Evolutionary conservation across 805 yeast species (phyloP).

Genomic region (Metschnikowia vanudenii): DNA sequence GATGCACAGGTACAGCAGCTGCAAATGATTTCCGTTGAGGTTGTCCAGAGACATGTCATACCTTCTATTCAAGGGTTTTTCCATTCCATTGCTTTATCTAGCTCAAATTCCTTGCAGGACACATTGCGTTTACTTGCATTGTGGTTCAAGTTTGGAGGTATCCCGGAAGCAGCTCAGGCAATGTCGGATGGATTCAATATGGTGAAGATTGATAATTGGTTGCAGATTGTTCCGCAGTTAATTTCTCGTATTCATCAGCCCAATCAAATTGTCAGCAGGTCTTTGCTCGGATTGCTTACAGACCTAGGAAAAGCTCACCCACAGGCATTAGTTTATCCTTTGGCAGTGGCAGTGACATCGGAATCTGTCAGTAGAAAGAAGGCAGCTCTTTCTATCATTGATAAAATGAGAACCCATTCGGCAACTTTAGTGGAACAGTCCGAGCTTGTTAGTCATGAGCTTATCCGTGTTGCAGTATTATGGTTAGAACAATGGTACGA

Average conservation of each 20-base stretch:
- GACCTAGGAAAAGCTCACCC: constrained; percentile 95
- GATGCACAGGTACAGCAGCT: constrained; percentile 16
- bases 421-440: constrained; percentile 86
- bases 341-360: constrained; percentile 93
- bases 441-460: constrained; percentile 88
- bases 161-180: constrained; percentile 86
- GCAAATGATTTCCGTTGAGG: constrained; percentile 41
- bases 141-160: constrained; percentile 96
- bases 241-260: constrained; percentile 97
- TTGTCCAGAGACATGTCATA: constrained; percentile 82
- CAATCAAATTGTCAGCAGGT: constrained; percentile 74
- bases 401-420: constrained; percentile 87
- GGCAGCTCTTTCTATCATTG: constrained; percentile 89
- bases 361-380: constrained; percentile 85
- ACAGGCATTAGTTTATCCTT: constrained; percentile 91
- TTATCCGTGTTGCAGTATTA: constrained; percentile 89
- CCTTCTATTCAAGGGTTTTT: constrained; percentile 97
- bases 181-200: constrained; percentile 86
- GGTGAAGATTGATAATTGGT: constrained; percentile 91
- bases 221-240: constrained; percentile 92
- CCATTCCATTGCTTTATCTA: constrained; percentile 87
- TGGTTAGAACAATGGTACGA: constrained; percentile 99
- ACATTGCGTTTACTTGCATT: constrained; percentile 83
- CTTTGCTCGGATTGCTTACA: constrained; percentile 75
- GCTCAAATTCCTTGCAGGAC: constrained; percentile 86